Conservation (phyloP, 2,329 filamentous ascomycete species). For the Neoascochyta sp. region DNA sequence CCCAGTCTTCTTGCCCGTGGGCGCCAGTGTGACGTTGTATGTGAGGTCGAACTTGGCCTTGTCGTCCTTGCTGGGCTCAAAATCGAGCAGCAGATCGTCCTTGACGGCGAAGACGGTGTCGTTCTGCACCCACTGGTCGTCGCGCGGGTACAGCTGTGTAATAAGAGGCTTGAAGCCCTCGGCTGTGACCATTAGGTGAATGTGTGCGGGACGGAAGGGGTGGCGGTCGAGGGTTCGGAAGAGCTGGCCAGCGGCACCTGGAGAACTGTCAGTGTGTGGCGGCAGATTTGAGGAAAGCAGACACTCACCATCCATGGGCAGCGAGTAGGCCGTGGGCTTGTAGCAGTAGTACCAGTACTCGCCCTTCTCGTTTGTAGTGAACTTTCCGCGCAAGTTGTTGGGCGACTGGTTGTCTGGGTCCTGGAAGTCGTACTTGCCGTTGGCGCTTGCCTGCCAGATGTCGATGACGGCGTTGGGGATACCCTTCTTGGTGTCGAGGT, state of each 20-base stretch:
- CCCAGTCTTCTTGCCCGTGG: slow-evolving; percentile 32
- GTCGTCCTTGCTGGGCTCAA: slow-evolving; percentile 50
- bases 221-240: slow-evolving; percentile 55
- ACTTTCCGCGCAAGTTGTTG: slow-evolving; percentile 75
- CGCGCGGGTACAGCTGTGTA: slow-evolving; percentile 57
- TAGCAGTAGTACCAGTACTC: slow-evolving; percentile 72
- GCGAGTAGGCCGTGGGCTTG: slow-evolving; percentile 68
- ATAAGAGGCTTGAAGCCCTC: slow-evolving; percentile 55
- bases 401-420: slow-evolving; percentile 66
- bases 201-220: slow-evolving; percentile 60
- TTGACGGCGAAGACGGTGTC: slow-evolving; percentile 62
- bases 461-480: slow-evolving; percentile 68
- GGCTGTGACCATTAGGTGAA: slow-evolving; percentile 55
- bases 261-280: slow-evolving; percentile 2
- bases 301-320: slow-evolving; percentile 60
- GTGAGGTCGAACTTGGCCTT: slow-evolving; percentile 58
- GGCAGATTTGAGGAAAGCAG: neutral
- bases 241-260: slow-evolving; percentile 51
- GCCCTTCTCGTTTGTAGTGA: slow-evolving; percentile 65
- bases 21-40: slow-evolving; percentile 59
- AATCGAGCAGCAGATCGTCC: slow-evolving; percentile 57
- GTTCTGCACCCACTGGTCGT: slow-evolving; percentile 56
- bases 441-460: slow-evolving; percentile 73
- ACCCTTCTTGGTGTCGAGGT: slow-evolving; percentile 62
- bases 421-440: slow-evolving; percentile 74